Percentiles rank a stretch among this genome's conserved stretches.
Conservation (phyloP, 768 basidiomycete genomes). For the Leccinum truebloodii region DNA sequence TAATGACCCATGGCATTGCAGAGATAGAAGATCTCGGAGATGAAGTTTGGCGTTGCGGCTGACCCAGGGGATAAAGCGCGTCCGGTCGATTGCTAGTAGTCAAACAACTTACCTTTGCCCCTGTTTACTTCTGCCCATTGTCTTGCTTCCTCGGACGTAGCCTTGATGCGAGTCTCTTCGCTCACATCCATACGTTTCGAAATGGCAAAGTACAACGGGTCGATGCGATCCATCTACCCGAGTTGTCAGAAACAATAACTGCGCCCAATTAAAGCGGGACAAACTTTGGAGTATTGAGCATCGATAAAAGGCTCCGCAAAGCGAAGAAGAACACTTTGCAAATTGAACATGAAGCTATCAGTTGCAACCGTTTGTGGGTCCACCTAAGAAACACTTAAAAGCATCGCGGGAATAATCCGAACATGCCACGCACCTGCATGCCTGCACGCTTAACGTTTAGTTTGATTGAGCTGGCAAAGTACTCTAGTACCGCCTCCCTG, state of each 20-base stretch:
- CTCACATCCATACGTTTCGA: constrained; percentile 71
- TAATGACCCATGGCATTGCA: constrained; percentile 86
- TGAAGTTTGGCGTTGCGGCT: constrained; percentile 84
- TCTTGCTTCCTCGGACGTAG: constrained; percentile 83
- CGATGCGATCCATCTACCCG: constrained; percentile 84
- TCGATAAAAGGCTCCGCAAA: constrained; percentile 97
- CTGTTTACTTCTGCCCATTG: constrained; percentile 63
- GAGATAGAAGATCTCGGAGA: constrained; percentile 93
- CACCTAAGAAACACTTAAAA: constrained; percentile 47
- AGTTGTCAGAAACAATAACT: constrained; percentile 7
- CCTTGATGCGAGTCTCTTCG: constrained; percentile 94
- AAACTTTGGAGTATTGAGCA: constrained; percentile 81
- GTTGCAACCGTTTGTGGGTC: constrained; percentile 83
- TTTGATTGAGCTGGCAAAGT: constrained; percentile 72
- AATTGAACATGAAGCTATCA: constrained; percentile 91
- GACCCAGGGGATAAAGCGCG: constrained; percentile 9
- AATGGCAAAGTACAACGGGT: constrained; percentile 75
- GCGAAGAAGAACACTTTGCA: constrained; percentile 77
- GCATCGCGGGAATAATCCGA: neutral
- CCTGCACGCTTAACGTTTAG: constrained; percentile 87
- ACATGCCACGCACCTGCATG: constrained; percentile 63
- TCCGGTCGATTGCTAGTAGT: neutral
- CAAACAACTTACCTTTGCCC: constrained; percentile 41
- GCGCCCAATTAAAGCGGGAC: constrained; percentile 2
- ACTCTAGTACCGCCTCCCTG: constrained; percentile 80